These are phyloP conservation scores for Alternaria sp. DNA, from an alignment of 2,329 filamentous ascomycete genomes.

Conservation along the genomic window DNA sequence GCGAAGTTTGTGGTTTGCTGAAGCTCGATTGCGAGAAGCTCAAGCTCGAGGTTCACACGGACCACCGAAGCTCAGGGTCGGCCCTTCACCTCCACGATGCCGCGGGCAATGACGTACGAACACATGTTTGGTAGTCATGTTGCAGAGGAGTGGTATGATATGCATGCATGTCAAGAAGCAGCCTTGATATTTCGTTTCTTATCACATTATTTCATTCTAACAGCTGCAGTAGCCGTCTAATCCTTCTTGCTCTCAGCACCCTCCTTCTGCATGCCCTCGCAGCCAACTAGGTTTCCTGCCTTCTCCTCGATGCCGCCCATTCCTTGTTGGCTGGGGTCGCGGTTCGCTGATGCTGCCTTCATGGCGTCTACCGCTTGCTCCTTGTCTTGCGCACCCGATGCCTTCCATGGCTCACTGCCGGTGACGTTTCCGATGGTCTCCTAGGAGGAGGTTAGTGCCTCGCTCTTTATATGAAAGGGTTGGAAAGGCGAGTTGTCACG, in stretches of 20 bases:
- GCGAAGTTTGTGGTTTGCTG: not conserved
- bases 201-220: not conserved
- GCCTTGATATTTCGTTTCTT: not conserved
- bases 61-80: not conserved
- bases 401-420: slow-evolving; percentile 67
- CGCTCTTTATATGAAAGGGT: not conserved
- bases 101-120: not conserved
- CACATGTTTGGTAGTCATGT: not conserved
- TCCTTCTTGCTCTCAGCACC: slow-evolving; percentile 39
- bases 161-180: too few relatives aligned
- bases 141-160: not conserved
- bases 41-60: slow-evolving; percentile 4
- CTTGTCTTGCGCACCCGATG: slow-evolving; percentile 69
- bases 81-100: not conserved
- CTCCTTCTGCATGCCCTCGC: slow-evolving; percentile 69
- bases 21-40: not conserved
- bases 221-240: not conserved
- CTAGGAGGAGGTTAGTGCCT: slow-evolving; percentile 43
- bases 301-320: slow-evolving; percentile 70
- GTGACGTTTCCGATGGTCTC: slow-evolving; percentile 66
- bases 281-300: slow-evolving; percentile 68
- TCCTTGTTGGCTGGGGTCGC: slow-evolving; percentile 61
- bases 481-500: slow-evolving; percentile 8
- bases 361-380: slow-evolving; percentile 66
- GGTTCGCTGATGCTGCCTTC: slow-evolving; percentile 64